Conservation (phyloP, 345 rosid species). For the Alliaria petiolata region DNA sequence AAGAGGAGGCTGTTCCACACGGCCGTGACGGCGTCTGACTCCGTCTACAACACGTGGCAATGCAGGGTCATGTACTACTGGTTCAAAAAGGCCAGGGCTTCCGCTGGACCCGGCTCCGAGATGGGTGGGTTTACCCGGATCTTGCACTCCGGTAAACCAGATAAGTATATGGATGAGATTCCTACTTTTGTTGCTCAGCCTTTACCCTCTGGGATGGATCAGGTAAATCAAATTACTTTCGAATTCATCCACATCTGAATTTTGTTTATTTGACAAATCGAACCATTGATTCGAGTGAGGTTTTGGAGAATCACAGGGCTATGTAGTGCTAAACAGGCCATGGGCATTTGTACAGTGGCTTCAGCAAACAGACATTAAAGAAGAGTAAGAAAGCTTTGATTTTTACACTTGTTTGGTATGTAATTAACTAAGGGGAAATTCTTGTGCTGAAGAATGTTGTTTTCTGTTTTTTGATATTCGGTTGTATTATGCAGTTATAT, state of each 20-base stretch:
- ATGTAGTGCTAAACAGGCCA: slow-evolving; percentile 91
- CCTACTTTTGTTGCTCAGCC: slow-evolving; percentile 96
- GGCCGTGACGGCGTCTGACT: slow-evolving; percentile 95
- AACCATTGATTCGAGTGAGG: background rate
- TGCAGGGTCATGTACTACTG: slow-evolving; percentile 97
- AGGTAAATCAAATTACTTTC: slow-evolving; percentile 35
- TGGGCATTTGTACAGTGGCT: slow-evolving; percentile 99
- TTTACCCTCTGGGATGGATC: slow-evolving; percentile 89
- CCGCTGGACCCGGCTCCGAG: slow-evolving; percentile 57
- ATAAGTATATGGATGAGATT: slow-evolving; percentile 84
- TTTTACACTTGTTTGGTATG: background rate
- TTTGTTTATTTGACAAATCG: background rate
- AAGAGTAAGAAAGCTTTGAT: slow-evolving; percentile 56
- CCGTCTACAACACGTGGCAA: slow-evolving; percentile 98
- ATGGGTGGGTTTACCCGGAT: slow-evolving; percentile 99
- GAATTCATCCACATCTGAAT: too few species aligned
- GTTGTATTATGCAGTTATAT: slow-evolving; percentile 50
- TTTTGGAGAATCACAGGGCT: slow-evolving; percentile 53
- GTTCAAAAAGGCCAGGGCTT: slow-evolving; percentile 75
- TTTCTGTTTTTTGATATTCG: background rate
- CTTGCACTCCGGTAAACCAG: slow-evolving; percentile 91
- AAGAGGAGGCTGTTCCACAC: slow-evolving; percentile 74
- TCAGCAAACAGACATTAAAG: slow-evolving; percentile 72
- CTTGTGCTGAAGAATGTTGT: background rate
- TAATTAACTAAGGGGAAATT: background rate